These are phyloP conservation scores for Monilinia laxa DNA, from an alignment of 2,329 filamentous ascomycete species.

Conservation along the genomic window DNA sequence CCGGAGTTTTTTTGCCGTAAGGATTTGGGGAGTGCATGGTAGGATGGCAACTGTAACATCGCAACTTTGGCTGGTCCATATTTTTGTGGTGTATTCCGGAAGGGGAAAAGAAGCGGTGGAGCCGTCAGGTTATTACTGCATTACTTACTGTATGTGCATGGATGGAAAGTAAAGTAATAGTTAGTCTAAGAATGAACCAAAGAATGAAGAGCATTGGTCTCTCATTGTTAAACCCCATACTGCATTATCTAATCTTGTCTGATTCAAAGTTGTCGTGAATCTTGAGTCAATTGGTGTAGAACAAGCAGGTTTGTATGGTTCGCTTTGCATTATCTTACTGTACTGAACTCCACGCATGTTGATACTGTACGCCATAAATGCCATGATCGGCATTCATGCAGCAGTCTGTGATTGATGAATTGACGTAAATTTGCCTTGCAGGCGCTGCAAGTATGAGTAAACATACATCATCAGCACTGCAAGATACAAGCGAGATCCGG, in stretches of 20 bases:
- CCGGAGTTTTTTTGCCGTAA: neutral
- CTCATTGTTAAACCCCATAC: neutral
- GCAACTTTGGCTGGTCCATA: conserved; percentile 14
- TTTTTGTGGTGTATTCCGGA: conserved; percentile 3
- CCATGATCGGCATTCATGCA: conserved; percentile 9
- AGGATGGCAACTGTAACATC: conserved; percentile 1
- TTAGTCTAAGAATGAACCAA: conserved; percentile 7
- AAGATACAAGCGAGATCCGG: neutral
- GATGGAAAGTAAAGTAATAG: conserved; percentile 2
- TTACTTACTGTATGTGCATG: conserved; percentile 10
- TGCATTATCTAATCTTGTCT: neutral
- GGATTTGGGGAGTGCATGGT: neutral
- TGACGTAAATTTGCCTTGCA: conserved; percentile 10
- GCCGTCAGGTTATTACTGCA: neutral
- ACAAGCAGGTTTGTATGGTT: neutral
- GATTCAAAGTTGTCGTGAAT: neutral
- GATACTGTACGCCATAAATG: neutral
- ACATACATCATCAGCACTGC: no score
- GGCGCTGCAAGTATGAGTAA: no score
- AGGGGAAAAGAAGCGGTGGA: neutral
- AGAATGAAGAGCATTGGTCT: conserved; percentile 12
- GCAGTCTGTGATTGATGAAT: neutral
- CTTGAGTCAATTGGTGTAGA: neutral
- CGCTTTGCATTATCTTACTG: conserved; percentile 7
- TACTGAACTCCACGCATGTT: neutral